Evolutionary conservation across 2,329 filamentous ascomycete genomes (phyloP), one percentile per base, ranked within the genome.

Genomic region (Diaporthe sp.): DNA sequence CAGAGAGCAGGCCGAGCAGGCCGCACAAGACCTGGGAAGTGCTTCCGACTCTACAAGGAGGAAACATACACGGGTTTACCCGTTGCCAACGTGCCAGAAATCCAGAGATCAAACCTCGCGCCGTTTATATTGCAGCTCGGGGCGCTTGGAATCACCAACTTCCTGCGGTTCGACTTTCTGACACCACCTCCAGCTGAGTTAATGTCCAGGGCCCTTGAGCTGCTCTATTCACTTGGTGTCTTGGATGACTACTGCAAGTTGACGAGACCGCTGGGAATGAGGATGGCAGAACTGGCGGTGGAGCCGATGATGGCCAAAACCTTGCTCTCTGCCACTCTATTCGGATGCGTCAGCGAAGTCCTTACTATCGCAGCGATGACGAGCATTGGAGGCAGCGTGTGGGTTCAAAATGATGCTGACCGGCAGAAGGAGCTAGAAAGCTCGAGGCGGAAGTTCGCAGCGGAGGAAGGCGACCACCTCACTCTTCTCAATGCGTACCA

Each of bases 281-380:
- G 95, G 58, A 98, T 98, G 95, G 96, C 97, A 0, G 96, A 98
- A 83, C 87, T 99, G 58, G 94, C 96, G 0, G 74, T 98, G 10
- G 95, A 98, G 79, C 97, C 97, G 0, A 98, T 98, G 95, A 97
- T 98, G 90, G 95, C 94, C 9, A 97, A 96, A 84, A 94, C 94
- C 0, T 88, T 98, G 6, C 90, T 98, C 12, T 91, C 92, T 25
- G 94, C 96, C 0, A 86, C 91, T 6, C 88, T 89, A 0, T 97
- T 98, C 84, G 89, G 89, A 51, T 98, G 96, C 79, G 85, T 98
- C 17, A 93, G 91, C 81, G 96, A 98, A 83, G 94, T 98, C 71
- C 88, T 98, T 37, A 95, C 93, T 2, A 98, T 98, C 78, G 95
- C 96, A 8, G 96, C 97, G 22, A 98, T 99, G 96, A 94, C 95